Conservation (phyloP, 1,139 yeast species). For the Candida sp. region DNA sequence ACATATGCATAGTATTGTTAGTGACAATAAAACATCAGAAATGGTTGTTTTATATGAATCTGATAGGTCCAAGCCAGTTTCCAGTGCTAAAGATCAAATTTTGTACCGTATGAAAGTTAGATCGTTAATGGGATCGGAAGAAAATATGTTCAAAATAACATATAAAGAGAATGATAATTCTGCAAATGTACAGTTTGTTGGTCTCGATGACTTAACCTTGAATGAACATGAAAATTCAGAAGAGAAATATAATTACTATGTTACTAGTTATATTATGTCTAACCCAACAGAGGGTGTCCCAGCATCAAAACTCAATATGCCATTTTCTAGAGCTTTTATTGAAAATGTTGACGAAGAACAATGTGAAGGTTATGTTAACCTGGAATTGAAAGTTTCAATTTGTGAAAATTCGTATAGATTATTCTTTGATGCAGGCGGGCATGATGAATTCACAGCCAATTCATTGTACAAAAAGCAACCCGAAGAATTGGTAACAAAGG, state of each 20-base stretch:
- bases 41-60: constrained; percentile 77
- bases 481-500: constrained; percentile 20
- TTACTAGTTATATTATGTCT: constrained; percentile 89
- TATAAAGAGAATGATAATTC: constrained; percentile 52
- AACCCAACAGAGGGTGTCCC: constrained; percentile 97
- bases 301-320: constrained; percentile 70
- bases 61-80: constrained; percentile 62
- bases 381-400: constrained; percentile 78
- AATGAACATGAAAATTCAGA: constrained; percentile 73
- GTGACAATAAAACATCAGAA: constrained; percentile 82
- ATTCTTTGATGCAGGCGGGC: constrained; percentile 78
- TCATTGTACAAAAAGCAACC: constrained; percentile 37
- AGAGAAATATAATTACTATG: constrained; percentile 87
- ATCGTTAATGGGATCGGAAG: constrained; percentile 76
- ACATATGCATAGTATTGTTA: constrained; percentile 76
- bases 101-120: constrained; percentile 87
- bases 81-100: constrained; percentile 85
- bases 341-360: constrained; percentile 57
- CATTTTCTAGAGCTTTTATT: constrained; percentile 64
- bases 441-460: constrained; percentile 72
- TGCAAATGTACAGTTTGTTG: constrained; percentile 80
- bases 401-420: constrained; percentile 77
- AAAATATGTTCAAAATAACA: constrained; percentile 86
- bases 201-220: constrained; percentile 82
- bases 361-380: constrained; percentile 63